These are phyloP conservation scores for Talaromyces sp. DNA, from an alignment of 2,329 filamentous ascomycete species.

Conservation along the genomic window DNA sequence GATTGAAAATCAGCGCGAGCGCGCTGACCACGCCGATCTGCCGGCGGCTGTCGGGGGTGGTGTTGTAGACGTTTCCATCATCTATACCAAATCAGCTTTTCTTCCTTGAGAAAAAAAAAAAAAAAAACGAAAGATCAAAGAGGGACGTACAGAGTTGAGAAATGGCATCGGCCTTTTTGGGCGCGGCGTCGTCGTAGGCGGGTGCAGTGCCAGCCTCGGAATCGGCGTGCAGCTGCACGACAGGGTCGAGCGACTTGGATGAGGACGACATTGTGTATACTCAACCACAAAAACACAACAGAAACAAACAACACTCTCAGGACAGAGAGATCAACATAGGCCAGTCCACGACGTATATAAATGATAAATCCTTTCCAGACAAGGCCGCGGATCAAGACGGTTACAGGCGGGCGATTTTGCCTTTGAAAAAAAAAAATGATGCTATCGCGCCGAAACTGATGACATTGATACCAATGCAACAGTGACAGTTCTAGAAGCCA, in stretches of 20 bases:
- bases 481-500: background rate
- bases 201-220: background rate
- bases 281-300: background rate
- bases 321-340: constrained; percentile 4
- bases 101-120: too few relatives aligned
- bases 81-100: constrained; percentile 17
- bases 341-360: background rate
- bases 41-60: constrained; percentile 30
- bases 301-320: background rate
- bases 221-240: background rate
- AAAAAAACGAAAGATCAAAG: too few relatives aligned
- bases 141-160: constrained; percentile 27
- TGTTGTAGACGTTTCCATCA: constrained; percentile 31
- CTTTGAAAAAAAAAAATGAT: background rate
- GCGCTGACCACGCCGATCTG: constrained; percentile 38
- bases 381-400: background rate
- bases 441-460: background rate
- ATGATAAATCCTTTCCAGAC: background rate
- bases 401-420: background rate
- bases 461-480: background rate
- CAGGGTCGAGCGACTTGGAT: background rate
- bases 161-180: constrained; percentile 26
- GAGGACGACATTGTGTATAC: background rate
- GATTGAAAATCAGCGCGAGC: constrained; percentile 46
- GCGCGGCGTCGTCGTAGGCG: constrained; percentile 11